phyloP scores from a whole-genome alignment of 164 flowering plant species.

The Santalum album region DNA sequence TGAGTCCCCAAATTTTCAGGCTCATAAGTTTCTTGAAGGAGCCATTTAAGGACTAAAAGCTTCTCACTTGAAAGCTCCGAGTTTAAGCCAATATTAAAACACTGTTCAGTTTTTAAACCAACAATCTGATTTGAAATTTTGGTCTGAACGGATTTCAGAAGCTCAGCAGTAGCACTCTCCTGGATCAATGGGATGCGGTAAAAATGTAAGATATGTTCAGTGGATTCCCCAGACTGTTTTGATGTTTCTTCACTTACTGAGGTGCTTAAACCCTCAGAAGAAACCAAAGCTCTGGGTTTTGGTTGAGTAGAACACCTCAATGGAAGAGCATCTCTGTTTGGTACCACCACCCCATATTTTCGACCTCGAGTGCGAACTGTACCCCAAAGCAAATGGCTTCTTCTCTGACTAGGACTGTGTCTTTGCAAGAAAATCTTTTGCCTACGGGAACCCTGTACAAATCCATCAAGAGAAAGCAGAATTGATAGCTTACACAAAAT shows the following conservation, averaged over 20 bases:
- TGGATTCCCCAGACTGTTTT: constrained; percentile 11
- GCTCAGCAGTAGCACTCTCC: constrained; percentile 58
- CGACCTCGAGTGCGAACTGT: constrained; percentile 5
- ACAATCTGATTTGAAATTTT: constrained; percentile 59
- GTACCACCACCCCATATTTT: constrained; percentile 7
- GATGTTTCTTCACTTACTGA: constrained; percentile 19
- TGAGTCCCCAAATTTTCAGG: constrained; percentile 61
- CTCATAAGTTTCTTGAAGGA: constrained; percentile 73
- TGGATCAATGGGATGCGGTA: constrained; percentile 63
- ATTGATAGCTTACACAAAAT: too few species aligned
- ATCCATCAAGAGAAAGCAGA: constrained; percentile 4
- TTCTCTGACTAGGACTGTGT: constrained; percentile 9
- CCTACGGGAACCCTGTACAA: constrained; percentile 33
- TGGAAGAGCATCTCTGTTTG: constrained; percentile 8
- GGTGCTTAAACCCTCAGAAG: constrained; percentile 30
- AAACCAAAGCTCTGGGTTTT: constrained; percentile 38
- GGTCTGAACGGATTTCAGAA: constrained; percentile 52
- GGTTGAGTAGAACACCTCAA: constrained; percentile 17
- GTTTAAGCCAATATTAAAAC: constrained; percentile 63
- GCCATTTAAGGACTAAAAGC: constrained; percentile 54
- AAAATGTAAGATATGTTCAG: constrained; percentile 52
- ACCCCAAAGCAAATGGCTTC: constrained; percentile 28
- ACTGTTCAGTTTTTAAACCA: constrained; percentile 78
- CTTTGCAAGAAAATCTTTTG: constrained; percentile 26
- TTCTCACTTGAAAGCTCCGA: constrained; percentile 50